A percentile compares a stretch with the other conserved stretches of the same genome.
Evolutionary conservation across 176 grass and related monocot genomes (phyloP).

Genomic region (Bromus sterilis): DNA sequence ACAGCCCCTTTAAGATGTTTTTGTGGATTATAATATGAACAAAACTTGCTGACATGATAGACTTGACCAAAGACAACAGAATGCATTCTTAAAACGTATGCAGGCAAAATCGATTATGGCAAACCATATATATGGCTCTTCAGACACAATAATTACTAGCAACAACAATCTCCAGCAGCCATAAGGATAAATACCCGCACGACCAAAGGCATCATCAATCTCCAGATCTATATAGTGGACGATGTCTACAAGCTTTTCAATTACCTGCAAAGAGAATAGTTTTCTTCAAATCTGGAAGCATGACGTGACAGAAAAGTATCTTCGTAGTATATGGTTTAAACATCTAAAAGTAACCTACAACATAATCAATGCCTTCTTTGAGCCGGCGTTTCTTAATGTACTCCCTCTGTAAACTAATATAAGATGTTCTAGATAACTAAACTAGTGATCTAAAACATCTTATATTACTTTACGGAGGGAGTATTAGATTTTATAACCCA

Average conservation of each 20-base stretch:
- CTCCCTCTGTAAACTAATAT: no score
- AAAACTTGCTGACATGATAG: not conserved
- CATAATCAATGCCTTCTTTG: not conserved
- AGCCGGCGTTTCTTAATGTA: conserved; percentile 18
- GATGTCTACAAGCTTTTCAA: conserved; percentile 86
- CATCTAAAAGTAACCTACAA: not conserved
- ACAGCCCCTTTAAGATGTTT: not conserved
- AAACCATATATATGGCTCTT: not conserved
- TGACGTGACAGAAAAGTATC: not conserved
- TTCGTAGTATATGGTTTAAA: not conserved
- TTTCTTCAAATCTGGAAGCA: conserved; percentile 13
- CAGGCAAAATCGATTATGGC: not conserved
- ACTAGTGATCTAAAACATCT: no score
- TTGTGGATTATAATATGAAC: not conserved
- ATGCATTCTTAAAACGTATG: conserved; percentile 1
- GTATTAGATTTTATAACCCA: conserved; percentile 26
- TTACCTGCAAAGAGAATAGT: conserved; percentile 44
- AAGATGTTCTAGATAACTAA: no score
- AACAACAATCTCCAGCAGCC: not conserved
- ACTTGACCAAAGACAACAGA: conserved; percentile 28
- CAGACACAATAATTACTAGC: conserved; percentile 17
- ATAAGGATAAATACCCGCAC: conserved; percentile 65
- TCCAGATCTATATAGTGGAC: conserved; percentile 85
- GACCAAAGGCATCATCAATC: conserved; percentile 61
- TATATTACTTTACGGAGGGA: no score